Evolutionary conservation across 768 basidiomycete species (phyloP), one percentile per base, ranked within the genome.

Genomic region (Ephemerocybe angulata): DNA sequence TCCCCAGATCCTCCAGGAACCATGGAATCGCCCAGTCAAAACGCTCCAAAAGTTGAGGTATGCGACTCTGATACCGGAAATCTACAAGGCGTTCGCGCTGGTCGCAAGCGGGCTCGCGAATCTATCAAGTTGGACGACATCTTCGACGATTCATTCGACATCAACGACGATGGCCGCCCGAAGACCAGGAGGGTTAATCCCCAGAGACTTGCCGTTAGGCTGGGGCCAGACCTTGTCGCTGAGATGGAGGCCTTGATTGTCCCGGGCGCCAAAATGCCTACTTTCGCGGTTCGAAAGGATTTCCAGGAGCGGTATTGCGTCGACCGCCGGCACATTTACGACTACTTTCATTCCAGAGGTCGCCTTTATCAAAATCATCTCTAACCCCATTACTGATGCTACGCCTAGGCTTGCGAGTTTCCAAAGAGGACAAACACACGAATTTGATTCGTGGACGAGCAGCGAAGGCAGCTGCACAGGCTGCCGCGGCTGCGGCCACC

Each of bases 181-280:
- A 78, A 78, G 65, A 77, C 76, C 28, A 67, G 79, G 56, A 70
- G 79, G 58, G 86, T 88, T 60, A 87, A 88, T 59, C 86, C 86
- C 3, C 83, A 86, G 58, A 82, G 82, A 48, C 74, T 88, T 33
- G 86, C 87, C n/a, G 67, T 77, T 47, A 79, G 86, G 17, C 78
- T 88, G 42, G 83, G 81, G 40, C 82, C 85, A 13, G 80, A 84
- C 28, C 77, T 88, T 28, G 83, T 88, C 22, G 76, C 79, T 37
- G 87, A 90, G 64, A 80, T 90, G 73, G 85, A 90, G 62, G 82
- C 80, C n/a, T 72, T 82, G 53, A 85, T 90, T 41, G 67, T 76
- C 48, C 83, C 86, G 10, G 88, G 88, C 38, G 83, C 82, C 40
- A 86, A 88, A 63, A 90, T 90, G 88, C 88, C 88, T 6, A 79